These are phyloP conservation scores for Pseudocercospora pini-densiflorae DNA, from an alignment of 2,329 filamentous ascomycete species.

Conservation along the genomic window DNA sequence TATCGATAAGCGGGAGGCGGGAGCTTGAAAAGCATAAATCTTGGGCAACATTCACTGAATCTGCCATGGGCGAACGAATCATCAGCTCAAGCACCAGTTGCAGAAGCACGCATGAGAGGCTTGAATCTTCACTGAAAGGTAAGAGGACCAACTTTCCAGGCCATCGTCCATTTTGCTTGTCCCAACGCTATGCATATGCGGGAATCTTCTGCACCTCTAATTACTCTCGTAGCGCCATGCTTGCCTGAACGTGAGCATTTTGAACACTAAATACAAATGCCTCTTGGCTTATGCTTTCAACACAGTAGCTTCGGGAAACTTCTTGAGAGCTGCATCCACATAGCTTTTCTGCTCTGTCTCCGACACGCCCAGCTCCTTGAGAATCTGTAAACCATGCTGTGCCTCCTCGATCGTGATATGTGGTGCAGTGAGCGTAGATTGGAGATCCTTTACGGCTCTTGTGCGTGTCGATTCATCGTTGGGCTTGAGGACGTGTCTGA, in stretches of 20 bases:
- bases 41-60: neutral
- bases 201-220: neutral
- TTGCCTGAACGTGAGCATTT: neutral
- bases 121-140: neutral
- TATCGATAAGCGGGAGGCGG: neutral
- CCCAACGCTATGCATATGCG: neutral
- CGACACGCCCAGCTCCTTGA: conserved; percentile 58
- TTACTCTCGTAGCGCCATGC: conserved; percentile 2
- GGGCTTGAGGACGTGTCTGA: conserved; percentile 62
- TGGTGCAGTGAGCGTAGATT: conserved; percentile 60
- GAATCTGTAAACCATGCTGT: conserved; percentile 55
- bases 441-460: conserved; percentile 65
- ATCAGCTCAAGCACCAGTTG: neutral
- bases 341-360: conserved; percentile 57
- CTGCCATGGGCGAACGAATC: neutral
- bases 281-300: conserved; percentile 31
- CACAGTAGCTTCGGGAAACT: conserved; percentile 46
- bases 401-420: conserved; percentile 62
- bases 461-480: conserved; percentile 57
- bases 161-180: neutral
- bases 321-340: conserved; percentile 42
- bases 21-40: neutral
- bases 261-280: neutral
- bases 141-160: neutral
- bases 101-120: neutral